Conservation (phyloP, 352 stramenopile genomes). For the Pilasporangium apinafurcum region DNA sequence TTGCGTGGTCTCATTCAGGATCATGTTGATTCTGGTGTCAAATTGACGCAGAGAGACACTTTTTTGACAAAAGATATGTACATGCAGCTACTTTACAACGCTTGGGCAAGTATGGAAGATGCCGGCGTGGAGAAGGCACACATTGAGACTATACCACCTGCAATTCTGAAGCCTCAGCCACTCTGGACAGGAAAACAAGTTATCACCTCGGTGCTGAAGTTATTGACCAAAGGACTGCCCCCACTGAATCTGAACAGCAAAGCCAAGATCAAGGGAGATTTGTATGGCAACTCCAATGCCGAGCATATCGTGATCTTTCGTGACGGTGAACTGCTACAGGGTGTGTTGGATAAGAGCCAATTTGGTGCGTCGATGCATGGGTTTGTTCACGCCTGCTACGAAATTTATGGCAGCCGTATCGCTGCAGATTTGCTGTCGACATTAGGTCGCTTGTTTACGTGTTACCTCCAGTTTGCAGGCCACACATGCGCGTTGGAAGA, state of each 20-base stretch:
- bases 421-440: slow-evolving; percentile 79
- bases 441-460: slow-evolving; percentile 93
- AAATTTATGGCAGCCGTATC: slow-evolving; percentile 82
- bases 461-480: slow-evolving; percentile 96
- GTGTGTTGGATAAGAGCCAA: slow-evolving; percentile 98
- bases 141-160: slow-evolving; percentile 95
- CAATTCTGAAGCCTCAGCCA: slow-evolving; percentile 95
- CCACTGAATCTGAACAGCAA: slow-evolving; percentile 93
- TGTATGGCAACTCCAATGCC: slow-evolving; percentile 92
- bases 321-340: slow-evolving; percentile 94
- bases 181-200: slow-evolving; percentile 99
- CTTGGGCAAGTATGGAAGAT: slow-evolving; percentile 93
- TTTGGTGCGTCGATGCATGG: slow-evolving; percentile 98
- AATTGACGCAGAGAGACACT: slow-evolving; percentile 96
- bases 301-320: slow-evolving; percentile 97
- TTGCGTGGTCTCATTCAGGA: slow-evolving; percentile 99
- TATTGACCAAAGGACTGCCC: slow-evolving; percentile 88
- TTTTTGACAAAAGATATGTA: slow-evolving; percentile 99
- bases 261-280: slow-evolving; percentile 94
- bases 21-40: slow-evolving; percentile 98
- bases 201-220: slow-evolving; percentile 95
- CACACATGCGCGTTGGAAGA: slow-evolving; percentile 99
- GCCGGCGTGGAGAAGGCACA: slow-evolving; percentile 82
- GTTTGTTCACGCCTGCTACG: slow-evolving; percentile 96
- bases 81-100: slow-evolving; percentile 96